phyloP scores from a whole-genome alignment of 2,329 filamentous ascomycete species.

The Aciculosporium take region DNA sequence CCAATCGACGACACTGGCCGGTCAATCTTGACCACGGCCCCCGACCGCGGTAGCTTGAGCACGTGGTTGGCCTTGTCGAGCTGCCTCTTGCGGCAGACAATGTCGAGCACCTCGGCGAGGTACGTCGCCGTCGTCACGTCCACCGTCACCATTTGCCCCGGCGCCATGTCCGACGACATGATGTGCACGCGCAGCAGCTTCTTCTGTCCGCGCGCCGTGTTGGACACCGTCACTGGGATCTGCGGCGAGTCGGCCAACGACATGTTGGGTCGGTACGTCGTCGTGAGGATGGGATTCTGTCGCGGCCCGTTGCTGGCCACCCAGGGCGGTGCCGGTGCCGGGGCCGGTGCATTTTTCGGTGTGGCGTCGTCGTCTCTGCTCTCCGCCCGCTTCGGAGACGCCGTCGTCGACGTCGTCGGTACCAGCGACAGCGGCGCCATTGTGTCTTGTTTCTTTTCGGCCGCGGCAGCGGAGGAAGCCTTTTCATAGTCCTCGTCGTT shows the following conservation, averaged over 20 bases:
- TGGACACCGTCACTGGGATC: constrained; percentile 27
- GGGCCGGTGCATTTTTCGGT: constrained; percentile 13
- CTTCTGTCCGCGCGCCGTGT: constrained; percentile 45
- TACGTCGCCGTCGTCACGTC: constrained; percentile 74
- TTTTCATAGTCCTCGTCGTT: constrained; percentile 47
- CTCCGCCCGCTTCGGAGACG: neutral
- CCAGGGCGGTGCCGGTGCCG: constrained; percentile 18
- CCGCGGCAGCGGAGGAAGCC: constrained; percentile 4
- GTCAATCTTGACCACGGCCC: constrained; percentile 61
- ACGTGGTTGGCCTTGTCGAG: constrained; percentile 69
- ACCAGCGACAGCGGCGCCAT: neutral
- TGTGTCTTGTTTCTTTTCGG: constrained; percentile 10
- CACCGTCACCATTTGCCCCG: constrained; percentile 59
- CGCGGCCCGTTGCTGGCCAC: constrained; percentile 22
- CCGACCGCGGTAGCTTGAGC: constrained; percentile 60
- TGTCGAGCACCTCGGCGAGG: constrained; percentile 66
- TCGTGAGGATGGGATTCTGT: constrained; percentile 47
- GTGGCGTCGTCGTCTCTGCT: constrained; percentile 8
- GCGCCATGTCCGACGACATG: constrained; percentile 51
- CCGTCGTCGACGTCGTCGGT: neutral
- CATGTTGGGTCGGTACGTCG: constrained; percentile 40
- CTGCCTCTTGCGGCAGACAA: constrained; percentile 61
- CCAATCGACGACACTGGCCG: constrained; percentile 68
- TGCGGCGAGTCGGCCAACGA: constrained; percentile 43
- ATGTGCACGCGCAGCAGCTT: constrained; percentile 62